These are phyloP conservation scores for Amphibolis antarctica DNA, from an alignment of 106 monocot species.

Conservation along the genomic window DNA sequence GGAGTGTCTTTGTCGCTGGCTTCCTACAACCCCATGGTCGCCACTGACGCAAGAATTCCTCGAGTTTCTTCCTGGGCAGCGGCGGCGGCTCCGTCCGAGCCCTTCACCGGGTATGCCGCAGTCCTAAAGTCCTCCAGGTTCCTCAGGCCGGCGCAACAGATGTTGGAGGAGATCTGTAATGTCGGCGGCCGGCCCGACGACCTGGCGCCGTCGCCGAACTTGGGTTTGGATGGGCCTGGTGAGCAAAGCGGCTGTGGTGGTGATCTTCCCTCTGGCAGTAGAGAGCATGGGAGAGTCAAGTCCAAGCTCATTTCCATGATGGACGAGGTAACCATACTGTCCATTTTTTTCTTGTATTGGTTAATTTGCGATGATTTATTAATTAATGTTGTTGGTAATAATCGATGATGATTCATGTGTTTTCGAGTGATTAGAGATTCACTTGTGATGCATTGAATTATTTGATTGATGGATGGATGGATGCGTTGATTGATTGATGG, in stretches of 20 bases:
- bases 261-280: neutral
- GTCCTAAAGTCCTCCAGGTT: constrained; percentile 13
- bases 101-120: constrained; percentile 20
- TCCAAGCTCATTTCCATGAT: constrained; percentile 60
- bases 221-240: neutral
- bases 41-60: neutral
- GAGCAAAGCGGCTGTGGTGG: neutral
- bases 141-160: constrained; percentile 15
- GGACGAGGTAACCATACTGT: constrained; percentile 39
- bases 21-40: neutral
- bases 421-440: too few relatives aligned
- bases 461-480: too few relatives aligned
- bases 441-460: too few relatives aligned
- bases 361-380: too few relatives aligned
- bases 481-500: too few relatives aligned
- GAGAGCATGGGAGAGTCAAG: constrained; percentile 54
- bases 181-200: neutral
- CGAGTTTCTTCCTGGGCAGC: neutral
- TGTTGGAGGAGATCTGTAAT: constrained; percentile 14
- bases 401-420: too few relatives aligned
- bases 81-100: constrained; percentile 7
- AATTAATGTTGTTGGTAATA: too few relatives aligned
- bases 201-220: neutral
- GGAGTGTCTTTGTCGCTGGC: constrained; percentile 18
- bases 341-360: too few relatives aligned